These are phyloP conservation scores for Cadophora malorum DNA, from an alignment of 2,329 filamentous ascomycete species.

Conservation along the genomic window DNA sequence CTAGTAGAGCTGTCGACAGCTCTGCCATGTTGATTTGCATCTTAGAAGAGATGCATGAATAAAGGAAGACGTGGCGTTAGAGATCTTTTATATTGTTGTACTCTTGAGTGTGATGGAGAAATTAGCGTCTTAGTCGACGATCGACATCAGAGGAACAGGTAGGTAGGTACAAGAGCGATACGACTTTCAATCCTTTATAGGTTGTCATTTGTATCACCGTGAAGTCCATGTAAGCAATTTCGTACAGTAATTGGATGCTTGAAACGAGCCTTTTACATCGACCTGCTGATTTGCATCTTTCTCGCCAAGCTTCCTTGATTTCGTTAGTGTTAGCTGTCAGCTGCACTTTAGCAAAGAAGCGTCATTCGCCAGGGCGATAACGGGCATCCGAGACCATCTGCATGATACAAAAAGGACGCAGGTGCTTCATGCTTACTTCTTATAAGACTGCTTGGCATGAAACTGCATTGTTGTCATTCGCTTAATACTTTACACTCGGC, in stretches of 20 bases:
- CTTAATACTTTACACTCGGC: not conserved
- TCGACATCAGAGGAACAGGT: not conserved
- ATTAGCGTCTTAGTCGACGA: not conserved
- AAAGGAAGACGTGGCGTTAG: not conserved
- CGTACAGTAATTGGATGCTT: not conserved
- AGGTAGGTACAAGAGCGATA: not conserved
- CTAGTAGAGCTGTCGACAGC: not conserved
- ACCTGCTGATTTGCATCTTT: not conserved
- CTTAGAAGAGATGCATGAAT: not conserved
- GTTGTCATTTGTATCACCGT: not conserved
- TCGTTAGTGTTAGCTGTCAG: not conserved
- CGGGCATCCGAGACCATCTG: not conserved
- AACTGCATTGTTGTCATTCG: not conserved
- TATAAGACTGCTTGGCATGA: not conserved
- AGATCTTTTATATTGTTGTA: not conserved
- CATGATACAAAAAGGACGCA: not conserved
- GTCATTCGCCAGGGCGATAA: not conserved
- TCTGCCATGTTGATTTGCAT: not conserved
- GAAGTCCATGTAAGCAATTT: not conserved
- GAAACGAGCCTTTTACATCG: not conserved
- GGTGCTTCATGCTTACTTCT: not conserved
- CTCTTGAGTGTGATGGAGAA: not conserved
- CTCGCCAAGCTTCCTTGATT: not conserved
- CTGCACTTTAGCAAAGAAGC: not conserved
- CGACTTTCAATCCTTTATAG: not conserved